phyloP scores from a whole-genome alignment of 352 stramenopile genomes.

The Elongisporangium anandrum region DNA sequence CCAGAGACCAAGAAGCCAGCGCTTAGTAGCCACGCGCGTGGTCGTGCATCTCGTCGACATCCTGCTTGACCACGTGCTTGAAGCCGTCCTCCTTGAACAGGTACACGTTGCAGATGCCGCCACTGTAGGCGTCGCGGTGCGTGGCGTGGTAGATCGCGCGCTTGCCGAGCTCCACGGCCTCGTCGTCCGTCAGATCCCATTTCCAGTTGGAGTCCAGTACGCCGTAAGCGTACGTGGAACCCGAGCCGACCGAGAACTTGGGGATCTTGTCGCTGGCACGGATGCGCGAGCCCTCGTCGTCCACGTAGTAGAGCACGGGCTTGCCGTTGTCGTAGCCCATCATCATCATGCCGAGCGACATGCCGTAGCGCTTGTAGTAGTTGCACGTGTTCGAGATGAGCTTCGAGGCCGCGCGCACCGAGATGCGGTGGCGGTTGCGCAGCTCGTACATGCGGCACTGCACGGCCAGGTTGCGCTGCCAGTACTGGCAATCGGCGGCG shows the following conservation, averaged over 20 bases:
- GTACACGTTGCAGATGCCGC: slow-evolving; percentile 96
- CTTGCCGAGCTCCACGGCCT: slow-evolving; percentile 99
- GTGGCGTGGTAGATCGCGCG: slow-evolving; percentile 99
- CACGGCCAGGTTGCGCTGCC: slow-evolving; percentile 98
- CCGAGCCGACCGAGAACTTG: slow-evolving; percentile 98
- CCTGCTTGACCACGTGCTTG: slow-evolving; percentile 94
- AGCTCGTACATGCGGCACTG: slow-evolving; percentile 97
- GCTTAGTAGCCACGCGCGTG: slow-evolving; percentile 46
- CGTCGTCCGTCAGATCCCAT: slow-evolving; percentile 96
- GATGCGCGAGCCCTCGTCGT: slow-evolving; percentile 98
- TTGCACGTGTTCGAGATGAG: slow-evolving; percentile 99
- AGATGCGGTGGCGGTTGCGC: slow-evolving; percentile 99
- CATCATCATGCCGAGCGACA: slow-evolving; percentile 99
- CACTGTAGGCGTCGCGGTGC: slow-evolving; percentile 98
- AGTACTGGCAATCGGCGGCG: slow-evolving; percentile 99
- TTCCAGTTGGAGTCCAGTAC: slow-evolving; percentile 97
- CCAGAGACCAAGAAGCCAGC: background rate
- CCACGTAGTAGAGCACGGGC: slow-evolving; percentile 99
- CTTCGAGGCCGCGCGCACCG: slow-evolving; percentile 97
- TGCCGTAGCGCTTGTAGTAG: slow-evolving; percentile 90
- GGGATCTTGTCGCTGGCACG: slow-evolving; percentile 92
- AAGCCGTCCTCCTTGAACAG: slow-evolving; percentile 98
- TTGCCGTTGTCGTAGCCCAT: slow-evolving; percentile 98
- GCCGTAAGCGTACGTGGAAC: slow-evolving; percentile 99
- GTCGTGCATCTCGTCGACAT: slow-evolving; percentile 99